Evolutionary conservation across 345 rosid genomes (phyloP).

Genomic region (Brassica rapa): DNA sequence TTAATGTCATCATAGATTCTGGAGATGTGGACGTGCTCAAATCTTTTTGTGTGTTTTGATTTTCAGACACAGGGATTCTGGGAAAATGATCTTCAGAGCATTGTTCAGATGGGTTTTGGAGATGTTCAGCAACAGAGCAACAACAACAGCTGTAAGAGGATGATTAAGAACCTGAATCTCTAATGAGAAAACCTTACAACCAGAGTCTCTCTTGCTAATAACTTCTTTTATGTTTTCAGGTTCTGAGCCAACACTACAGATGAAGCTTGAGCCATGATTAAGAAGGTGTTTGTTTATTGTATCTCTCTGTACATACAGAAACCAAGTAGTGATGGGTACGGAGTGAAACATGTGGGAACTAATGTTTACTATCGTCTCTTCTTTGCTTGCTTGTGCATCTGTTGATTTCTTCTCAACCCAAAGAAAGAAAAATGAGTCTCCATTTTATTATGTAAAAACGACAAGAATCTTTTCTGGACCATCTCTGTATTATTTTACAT

Average conservation of each 20-base stretch:
- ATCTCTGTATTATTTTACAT: conserved; percentile 32
- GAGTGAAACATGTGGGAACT: conserved; percentile 32
- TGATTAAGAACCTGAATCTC: not conserved
- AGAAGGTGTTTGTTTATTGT: not conserved
- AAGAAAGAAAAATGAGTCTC: conserved; percentile 8
- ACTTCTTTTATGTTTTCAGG: conserved; percentile 31
- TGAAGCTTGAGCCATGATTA: conserved; percentile 40
- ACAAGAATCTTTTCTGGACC: conserved; percentile 19
- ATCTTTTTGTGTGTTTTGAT: not conserved
- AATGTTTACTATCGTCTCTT: conserved; percentile 35
- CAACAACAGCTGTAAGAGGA: conserved; percentile 45
- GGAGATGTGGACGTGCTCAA: not conserved
- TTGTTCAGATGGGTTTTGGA: conserved; percentile 85
- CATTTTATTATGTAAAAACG: conserved; percentile 27
- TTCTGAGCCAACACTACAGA: conserved; percentile 46
- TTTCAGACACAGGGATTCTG: conserved; percentile 53
- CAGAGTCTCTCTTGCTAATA: conserved; percentile 10
- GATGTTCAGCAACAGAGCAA: conserved; percentile 53
- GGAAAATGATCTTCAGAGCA: conserved; percentile 79
- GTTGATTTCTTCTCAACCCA: conserved; percentile 29
- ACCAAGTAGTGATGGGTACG: conserved; percentile 42
- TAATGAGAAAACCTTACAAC: not conserved
- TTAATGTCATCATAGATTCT: not conserved
- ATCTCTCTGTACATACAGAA: conserved; percentile 40
- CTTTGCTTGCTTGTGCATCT: conserved; percentile 43